These are phyloP conservation scores for Cucurbita ficifolia DNA, from an alignment of 306 rosid genomes.

Conservation along the genomic window DNA sequence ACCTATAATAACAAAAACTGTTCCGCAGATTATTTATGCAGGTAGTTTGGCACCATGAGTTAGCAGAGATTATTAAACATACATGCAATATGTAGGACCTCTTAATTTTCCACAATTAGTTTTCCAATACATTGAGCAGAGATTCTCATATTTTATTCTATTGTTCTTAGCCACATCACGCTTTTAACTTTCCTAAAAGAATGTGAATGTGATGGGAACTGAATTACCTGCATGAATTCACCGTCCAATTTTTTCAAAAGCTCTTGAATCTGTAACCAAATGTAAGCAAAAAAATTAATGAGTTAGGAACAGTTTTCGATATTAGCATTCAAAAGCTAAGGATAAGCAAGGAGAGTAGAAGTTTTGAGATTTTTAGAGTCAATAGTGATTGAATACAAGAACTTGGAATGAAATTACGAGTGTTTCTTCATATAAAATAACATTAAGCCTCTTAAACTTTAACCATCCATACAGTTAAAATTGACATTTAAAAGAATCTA, in stretches of 20 bases:
- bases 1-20: conserved; percentile 28
- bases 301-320: not conserved
- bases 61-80: not conserved
- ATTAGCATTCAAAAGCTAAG: not conserved
- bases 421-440: not conserved
- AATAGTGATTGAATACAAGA: not conserved
- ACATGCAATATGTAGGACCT: not conserved
- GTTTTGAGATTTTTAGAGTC: not conserved
- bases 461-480: not conserved
- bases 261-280: conserved; percentile 55
- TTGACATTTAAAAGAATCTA: not conserved
- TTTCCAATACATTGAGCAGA: not conserved
- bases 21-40: not conserved
- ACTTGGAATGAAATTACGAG: not conserved
- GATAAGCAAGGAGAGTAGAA: not conserved
- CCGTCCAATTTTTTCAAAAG: conserved; percentile 72
- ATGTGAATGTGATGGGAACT: not conserved
- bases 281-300: conserved; percentile 6
- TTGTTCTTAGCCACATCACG: not conserved
- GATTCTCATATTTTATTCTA: not conserved
- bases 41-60: not conserved
- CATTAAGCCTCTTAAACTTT: not conserved
- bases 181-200: not conserved
- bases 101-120: not conserved
- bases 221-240: conserved; percentile 66